Conservation (phyloP, 441 rosid species). For the Jatropha podagrica region DNA sequence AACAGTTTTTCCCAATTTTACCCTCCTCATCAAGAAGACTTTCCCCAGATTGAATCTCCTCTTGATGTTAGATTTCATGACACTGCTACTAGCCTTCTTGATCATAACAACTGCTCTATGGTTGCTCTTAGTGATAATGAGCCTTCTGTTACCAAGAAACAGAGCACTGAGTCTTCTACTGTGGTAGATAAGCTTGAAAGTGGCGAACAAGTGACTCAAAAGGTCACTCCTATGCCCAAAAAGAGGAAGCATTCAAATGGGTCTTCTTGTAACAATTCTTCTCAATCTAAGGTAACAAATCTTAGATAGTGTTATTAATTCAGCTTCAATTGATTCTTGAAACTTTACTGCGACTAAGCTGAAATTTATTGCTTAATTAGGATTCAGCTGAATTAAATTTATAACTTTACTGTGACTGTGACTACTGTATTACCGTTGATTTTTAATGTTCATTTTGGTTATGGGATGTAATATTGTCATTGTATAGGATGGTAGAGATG, state of each 20-base stretch:
- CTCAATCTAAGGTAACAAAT: conserved; percentile 34
- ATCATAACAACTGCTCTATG: conserved; percentile 22
- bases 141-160: conserved; percentile 40
- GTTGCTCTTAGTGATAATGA: conserved; percentile 33
- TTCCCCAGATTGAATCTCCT: conserved; percentile 1
- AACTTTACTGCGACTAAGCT: too few species aligned
- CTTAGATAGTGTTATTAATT: background rate
- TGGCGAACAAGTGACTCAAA: conserved; percentile 47
- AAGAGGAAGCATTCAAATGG: conserved; percentile 33
- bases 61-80: conserved; percentile 17
- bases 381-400: too few species aligned
- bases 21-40: conserved; percentile 11
- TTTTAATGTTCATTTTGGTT: background rate
- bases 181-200: conserved; percentile 45
- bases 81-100: conserved; percentile 9
- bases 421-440: too few species aligned
- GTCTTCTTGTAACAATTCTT: conserved; percentile 28
- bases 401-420: too few species aligned
- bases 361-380: too few species aligned
- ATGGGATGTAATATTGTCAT: background rate
- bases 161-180: conserved; percentile 41
- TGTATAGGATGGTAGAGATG: conserved; percentile 33
- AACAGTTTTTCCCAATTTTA: conserved; percentile 32
- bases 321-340: too few species aligned
- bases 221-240: conserved; percentile 25